Conservation (phyloP, 2,329 filamentous ascomycete species). For the Phaeoacremonium minimum region DNA sequence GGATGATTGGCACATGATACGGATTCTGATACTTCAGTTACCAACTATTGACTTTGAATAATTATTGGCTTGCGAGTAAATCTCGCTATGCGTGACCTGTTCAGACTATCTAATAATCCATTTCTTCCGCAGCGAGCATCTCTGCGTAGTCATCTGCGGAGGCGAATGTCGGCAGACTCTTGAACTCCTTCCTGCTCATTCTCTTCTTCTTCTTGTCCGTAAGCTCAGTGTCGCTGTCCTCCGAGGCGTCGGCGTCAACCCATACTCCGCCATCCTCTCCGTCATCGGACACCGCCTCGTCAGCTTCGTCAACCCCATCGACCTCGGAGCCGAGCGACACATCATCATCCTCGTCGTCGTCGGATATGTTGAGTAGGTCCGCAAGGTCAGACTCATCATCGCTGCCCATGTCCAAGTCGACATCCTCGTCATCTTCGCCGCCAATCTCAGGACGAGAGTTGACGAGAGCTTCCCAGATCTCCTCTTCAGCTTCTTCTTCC, state of each 20-base stretch:
- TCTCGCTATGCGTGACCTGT: not conserved
- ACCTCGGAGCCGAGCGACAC: conserved; percentile 33
- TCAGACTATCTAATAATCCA: conserved; percentile 7
- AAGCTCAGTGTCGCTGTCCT: conserved; percentile 31
- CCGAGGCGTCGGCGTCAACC: conserved; percentile 47
- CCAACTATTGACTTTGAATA: too few species aligned
- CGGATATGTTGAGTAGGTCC: conserved; percentile 21
- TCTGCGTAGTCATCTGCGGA: conserved; percentile 91
- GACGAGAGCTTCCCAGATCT: conserved; percentile 90
- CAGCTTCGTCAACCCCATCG: conserved; percentile 33
- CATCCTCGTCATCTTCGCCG: conserved; percentile 49
- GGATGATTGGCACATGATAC: too few species aligned
- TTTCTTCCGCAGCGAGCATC: conserved; percentile 70
- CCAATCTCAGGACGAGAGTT: conserved; percentile 75
- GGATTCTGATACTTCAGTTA: too few species aligned
- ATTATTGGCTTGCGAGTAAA: not conserved
- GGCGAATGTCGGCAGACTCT: conserved; percentile 86
- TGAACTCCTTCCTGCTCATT: conserved; percentile 77
- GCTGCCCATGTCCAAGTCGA: conserved; percentile 42
- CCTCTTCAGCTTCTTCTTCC: conserved; percentile 64
- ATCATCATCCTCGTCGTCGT: conserved; percentile 35
- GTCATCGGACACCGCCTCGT: conserved; percentile 31
- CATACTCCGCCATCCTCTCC: conserved; percentile 42
- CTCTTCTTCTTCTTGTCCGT: conserved; percentile 32
- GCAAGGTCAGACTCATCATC: conserved; percentile 38